Evolutionary conservation across 805 yeast species (phyloP), one percentile per base, ranked within the genome.

Genomic region (Hanseniaspora mollemarum): DNA sequence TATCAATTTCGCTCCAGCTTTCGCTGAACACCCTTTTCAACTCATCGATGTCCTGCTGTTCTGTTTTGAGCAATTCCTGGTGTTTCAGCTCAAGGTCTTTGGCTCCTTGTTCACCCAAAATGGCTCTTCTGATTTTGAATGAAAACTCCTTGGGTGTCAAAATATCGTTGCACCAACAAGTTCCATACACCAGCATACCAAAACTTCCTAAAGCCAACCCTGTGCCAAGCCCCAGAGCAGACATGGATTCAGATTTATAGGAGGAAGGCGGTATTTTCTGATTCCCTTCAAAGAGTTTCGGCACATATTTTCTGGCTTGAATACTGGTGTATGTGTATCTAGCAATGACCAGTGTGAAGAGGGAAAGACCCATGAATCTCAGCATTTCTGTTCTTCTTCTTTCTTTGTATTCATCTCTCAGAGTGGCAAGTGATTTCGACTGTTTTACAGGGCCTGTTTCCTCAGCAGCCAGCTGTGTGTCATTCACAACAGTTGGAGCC

Each of bases 181-280:
- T 71, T 1, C 94, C 94, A 36, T 84, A 75, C 1, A 80, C 69
- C 4, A 77, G 65, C 86, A 85, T 84, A 1, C 85, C 75, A 58
- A 82, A 74, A 0, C 86, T 76, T 1, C 87, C 74, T 0, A 80
- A 73, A 2, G 95, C 84, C 16, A 88, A 67, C 43, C 83, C 66
- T 0, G 95, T 77, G 1, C 95, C 94, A 37, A 84, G 81, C 0
- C 81, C 77, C 2, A 88, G 86, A 0, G 96, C 96, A 37, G 80
- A 78, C 31, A 86, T 76, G 1, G 95, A 95, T 62, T 87, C 95
- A 50, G 78, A 76, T 54, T 84, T 78, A 61, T 84, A 80, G 28
- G 83, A 81, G 60, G 81, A 83, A n/a, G 78, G 71, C 4, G 95
- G 95, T 1, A 94, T 94, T 52, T 77, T 74, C 59, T 87, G 90